Conservation (phyloP, 805 yeast genomes). For the Candida parachauliodes region DNA sequence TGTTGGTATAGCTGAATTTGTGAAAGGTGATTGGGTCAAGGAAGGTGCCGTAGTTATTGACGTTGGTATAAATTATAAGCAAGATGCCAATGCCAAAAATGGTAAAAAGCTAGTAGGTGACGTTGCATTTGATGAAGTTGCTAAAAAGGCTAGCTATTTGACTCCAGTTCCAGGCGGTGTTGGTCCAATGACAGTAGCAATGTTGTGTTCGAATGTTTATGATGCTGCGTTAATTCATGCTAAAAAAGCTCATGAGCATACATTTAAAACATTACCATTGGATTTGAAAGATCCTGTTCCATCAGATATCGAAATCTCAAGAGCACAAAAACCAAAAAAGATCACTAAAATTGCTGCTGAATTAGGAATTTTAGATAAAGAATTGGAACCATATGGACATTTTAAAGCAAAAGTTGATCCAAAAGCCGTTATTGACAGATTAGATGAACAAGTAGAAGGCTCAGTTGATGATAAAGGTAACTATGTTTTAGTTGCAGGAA, state of each 20-base stretch:
- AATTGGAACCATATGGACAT: conserved; percentile 84
- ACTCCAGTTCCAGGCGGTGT: conserved; percentile 99
- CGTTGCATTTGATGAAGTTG: conserved; percentile 75
- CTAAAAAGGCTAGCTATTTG: conserved; percentile 59
- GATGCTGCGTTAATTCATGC: conserved; percentile 69
- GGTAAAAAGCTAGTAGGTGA: conserved; percentile 93
- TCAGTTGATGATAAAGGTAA: conserved; percentile 65
- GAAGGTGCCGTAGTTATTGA: conserved; percentile 83
- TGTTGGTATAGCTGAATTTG: conserved; percentile 79
- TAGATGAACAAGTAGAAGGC: conserved; percentile 61
- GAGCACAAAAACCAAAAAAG: conserved; percentile 83
- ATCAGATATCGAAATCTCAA: conserved; percentile 83
- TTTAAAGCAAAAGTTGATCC: conserved; percentile 84
- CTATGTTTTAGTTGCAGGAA: conserved; percentile 91
- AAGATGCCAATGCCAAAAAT: conserved; percentile 68
- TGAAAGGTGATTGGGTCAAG: conserved; percentile 86
- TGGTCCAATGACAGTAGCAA: conserved; percentile 99
- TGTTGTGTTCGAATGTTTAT: conserved; percentile 81
- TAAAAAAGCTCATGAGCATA: conserved; percentile 44
- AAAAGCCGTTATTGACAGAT: conserved; percentile 59
- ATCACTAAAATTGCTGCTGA: conserved; percentile 74
- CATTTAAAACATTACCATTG: conserved; percentile 55
- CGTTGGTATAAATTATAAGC: conserved; percentile 90
- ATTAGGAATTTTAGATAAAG: conserved; percentile 72
- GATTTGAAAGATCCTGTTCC: conserved; percentile 66